These are phyloP conservation scores for Geranomyces michiganensis DNA, from an alignment of 192 early-diverging fungal genomes.

Conservation along the genomic window DNA sequence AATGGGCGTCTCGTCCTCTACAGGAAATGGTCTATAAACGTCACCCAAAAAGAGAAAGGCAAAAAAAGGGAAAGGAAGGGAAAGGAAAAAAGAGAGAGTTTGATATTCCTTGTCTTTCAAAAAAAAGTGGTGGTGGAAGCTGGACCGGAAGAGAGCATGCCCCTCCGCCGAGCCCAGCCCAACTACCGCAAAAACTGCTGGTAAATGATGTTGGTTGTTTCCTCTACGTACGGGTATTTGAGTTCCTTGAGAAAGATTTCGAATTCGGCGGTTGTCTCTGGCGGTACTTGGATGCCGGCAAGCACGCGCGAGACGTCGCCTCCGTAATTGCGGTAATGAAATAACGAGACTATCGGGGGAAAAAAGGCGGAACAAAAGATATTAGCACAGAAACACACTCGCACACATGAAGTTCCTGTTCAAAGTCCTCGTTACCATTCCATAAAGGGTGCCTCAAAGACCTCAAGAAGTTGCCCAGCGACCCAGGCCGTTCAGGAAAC, in stretches of 20 bases:
- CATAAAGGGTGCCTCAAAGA: constrained; percentile 52
- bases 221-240: constrained; percentile 87
- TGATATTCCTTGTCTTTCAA: too few species aligned
- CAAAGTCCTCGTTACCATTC: constrained; percentile 25
- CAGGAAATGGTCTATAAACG: too few species aligned
- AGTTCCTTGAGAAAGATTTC: constrained; percentile 78
- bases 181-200: constrained; percentile 66
- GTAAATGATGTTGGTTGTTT: constrained; percentile 89
- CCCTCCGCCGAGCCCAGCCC: not conserved
- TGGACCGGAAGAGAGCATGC: too few species aligned
- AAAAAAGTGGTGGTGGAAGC: too few species aligned
- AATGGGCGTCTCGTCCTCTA: too few species aligned
- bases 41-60: too few species aligned
- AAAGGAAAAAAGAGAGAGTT: too few species aligned
- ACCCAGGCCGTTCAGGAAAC: constrained; percentile 96
- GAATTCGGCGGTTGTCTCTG: constrained; percentile 63
- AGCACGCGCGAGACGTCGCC: constrained; percentile 91
- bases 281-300: constrained; percentile 90
- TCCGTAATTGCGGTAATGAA: constrained; percentile 98
- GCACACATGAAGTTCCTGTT: not conserved
- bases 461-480: constrained; percentile 81
- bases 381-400: not conserved
- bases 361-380: not conserved
- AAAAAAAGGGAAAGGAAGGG: too few species aligned
- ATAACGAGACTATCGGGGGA: constrained; percentile 77